A percentile compares a stretch with the other conserved stretches of the same genome.
These are phyloP conservation scores for Niebla homalea DNA, from an alignment of 495 filamentous ascomycete genomes.

Conservation along the genomic window DNA sequence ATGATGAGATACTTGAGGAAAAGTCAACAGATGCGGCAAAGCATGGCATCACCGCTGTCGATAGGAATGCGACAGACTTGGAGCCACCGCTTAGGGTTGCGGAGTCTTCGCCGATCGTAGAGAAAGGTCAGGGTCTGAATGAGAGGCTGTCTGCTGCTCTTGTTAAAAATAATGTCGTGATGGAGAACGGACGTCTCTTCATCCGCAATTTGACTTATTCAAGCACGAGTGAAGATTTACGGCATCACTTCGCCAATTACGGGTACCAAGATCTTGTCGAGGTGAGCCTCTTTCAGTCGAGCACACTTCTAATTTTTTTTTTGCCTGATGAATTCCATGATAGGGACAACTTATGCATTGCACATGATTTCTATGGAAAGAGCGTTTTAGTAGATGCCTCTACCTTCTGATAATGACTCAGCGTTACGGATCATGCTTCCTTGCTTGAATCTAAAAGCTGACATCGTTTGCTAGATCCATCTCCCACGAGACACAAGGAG, in stretches of 20 bases:
- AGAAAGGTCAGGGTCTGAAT: too few relatives aligned
- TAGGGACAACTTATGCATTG: slow-evolving; percentile 97
- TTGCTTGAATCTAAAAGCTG: slow-evolving; percentile 23
- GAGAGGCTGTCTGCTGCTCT: too few relatives aligned
- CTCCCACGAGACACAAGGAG: slow-evolving; percentile 54
- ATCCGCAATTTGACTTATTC: slow-evolving; percentile 79
- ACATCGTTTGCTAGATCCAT: slow-evolving; percentile 52
- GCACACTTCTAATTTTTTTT: slow-evolving; percentile 4
- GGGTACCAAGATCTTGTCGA: slow-evolving; percentile 65
- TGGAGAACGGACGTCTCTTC: slow-evolving; percentile 56
- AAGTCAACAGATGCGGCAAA: slow-evolving; percentile 3
- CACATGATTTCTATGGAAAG: slow-evolving; percentile 52
- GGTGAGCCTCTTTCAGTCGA: slow-evolving; percentile 43
- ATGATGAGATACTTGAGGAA: slow-evolving; percentile 36
- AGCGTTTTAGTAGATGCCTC: slow-evolving; percentile 73
- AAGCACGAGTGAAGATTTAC: slow-evolving; percentile 63
- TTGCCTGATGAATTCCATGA: slow-evolving; percentile 85
- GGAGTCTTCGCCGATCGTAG: too few relatives aligned
- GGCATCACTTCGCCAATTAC: slow-evolving; percentile 44
- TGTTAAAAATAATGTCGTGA: slow-evolving; percentile 21
- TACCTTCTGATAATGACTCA: slow-evolving; percentile 38
- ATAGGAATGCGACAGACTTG: slow-evolving; percentile 3
- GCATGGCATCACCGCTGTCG: slow-evolving; percentile 14
- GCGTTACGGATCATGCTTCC: slow-evolving; percentile 23
- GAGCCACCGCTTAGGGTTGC: background rate